These are phyloP conservation scores for Saccharomycopsis sp. DNA, from an alignment of 805 yeast genomes.

Conservation along the genomic window DNA sequence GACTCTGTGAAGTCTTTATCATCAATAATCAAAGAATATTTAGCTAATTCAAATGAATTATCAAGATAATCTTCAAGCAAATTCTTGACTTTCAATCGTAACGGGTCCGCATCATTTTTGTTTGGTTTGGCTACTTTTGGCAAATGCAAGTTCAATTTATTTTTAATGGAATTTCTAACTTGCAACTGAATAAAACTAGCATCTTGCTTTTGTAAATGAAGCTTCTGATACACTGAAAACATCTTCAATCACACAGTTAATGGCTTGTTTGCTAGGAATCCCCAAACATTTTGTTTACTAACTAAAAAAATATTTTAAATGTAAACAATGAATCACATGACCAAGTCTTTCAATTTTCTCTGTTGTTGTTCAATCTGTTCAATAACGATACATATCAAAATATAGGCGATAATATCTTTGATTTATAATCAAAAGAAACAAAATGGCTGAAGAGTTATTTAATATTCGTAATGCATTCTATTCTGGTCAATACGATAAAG, in stretches of 20 bases:
- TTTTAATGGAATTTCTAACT: slow-evolving; percentile 35
- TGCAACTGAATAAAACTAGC: slow-evolving; percentile 41
- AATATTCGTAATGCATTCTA: slow-evolving; percentile 52
- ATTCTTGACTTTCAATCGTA: slow-evolving; percentile 37
- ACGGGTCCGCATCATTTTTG: slow-evolving; percentile 33
- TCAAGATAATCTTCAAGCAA: slow-evolving; percentile 40
- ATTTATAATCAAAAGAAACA: no score
- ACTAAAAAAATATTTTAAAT: no score
- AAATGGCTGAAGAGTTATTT: slow-evolving; percentile 38
- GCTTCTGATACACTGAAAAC: slow-evolving; percentile 32
- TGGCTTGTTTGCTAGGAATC: no score
- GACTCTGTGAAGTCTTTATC: slow-evolving; percentile 37
- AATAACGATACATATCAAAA: no score
- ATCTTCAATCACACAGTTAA: no score
- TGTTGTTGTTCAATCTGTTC: no score
- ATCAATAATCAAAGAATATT: slow-evolving; percentile 49
- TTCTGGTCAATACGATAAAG: slow-evolving; percentile 48
- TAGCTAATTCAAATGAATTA: slow-evolving; percentile 51
- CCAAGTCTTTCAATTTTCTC: no score
- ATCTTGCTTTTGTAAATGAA: slow-evolving; percentile 47
- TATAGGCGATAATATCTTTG: no score
- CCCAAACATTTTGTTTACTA: no score
- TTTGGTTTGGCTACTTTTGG: slow-evolving; percentile 26
- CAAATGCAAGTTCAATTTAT: slow-evolving; percentile 42
- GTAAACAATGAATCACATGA: no score